phyloP scores from a whole-genome alignment of 345 rosid species.

The Eucalyptus leucophloia region DNA sequence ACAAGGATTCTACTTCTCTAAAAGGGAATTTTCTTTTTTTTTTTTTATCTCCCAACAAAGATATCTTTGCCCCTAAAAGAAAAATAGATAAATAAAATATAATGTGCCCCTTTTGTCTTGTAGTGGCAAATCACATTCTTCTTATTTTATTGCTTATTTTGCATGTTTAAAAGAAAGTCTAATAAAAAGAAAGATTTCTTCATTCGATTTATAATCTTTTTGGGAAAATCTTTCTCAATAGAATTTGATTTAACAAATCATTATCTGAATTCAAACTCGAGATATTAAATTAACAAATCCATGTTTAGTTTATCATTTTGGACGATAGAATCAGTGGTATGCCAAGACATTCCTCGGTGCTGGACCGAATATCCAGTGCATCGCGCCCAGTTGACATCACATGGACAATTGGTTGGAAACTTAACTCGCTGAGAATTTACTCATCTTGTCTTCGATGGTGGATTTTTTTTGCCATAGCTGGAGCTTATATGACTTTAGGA shows the following conservation, averaged over 20 bases:
- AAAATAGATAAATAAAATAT: too few relatives aligned
- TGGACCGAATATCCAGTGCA: background rate
- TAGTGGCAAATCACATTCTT: too few relatives aligned
- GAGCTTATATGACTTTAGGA: too few relatives aligned
- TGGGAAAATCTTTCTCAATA: rapidly evolving
- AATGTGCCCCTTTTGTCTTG: too few relatives aligned
- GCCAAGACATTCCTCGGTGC: background rate
- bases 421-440: rapidly evolving
- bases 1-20: too few relatives aligned
- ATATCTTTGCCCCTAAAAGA: too few relatives aligned
- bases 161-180: rapidly evolving
- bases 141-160: rapidly evolving
- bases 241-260: rapidly evolving
- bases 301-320: background rate
- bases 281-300: rapidly evolving
- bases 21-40: too few relatives aligned
- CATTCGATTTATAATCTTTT: rapidly evolving
- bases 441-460: too few relatives aligned
- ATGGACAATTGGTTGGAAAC: too few relatives aligned
- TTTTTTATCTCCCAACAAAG: too few relatives aligned
- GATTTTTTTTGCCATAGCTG: too few relatives aligned
- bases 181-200: too few relatives aligned
- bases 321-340: background rate
- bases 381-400: rapidly evolving
- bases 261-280: rapidly evolving